phyloP scores from a whole-genome alignment of 257 asterid genomes.

The Mentha longifolia region DNA sequence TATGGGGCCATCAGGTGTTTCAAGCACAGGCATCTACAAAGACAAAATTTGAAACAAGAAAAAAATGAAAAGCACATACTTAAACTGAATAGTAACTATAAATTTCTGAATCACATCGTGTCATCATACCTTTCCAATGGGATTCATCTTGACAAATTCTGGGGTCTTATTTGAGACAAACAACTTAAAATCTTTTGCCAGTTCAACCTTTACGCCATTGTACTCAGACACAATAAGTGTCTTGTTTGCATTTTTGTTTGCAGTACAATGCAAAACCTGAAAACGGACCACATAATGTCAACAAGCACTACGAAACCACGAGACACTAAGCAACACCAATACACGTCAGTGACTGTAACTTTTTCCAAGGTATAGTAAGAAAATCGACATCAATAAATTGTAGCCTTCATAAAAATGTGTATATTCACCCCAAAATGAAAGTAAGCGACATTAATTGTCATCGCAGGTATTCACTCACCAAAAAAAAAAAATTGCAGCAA shows the following conservation, averaged over 20 bases:
- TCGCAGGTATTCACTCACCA: neutral
- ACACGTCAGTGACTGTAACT: neutral
- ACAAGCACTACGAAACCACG: neutral
- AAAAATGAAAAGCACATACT: neutral
- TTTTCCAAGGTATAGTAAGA: neutral
- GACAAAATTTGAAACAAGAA: conserved; percentile 16
- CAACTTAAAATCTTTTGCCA: conserved; percentile 63
- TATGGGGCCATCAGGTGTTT: conserved; percentile 84
- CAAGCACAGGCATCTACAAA: conserved; percentile 82
- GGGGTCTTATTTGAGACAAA: conserved; percentile 82
- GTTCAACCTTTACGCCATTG: conserved; percentile 62
- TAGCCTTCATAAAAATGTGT: neutral
- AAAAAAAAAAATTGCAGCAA: neutral
- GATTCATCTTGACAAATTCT: conserved; percentile 85
- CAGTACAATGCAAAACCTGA: conserved; percentile 66
- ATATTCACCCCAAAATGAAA: neutral
- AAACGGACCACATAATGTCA: conserved; percentile 18
- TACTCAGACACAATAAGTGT: conserved; percentile 65
- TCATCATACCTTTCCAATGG: conserved; percentile 73
- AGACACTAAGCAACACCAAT: neutral
- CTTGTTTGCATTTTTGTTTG: conserved; percentile 66
- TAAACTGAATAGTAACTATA: neutral
- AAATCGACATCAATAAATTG: neutral
- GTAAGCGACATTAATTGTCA: neutral
- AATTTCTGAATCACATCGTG: neutral